Conservation (phyloP, 441 rosid genomes). For the Eruca vesicaria region DNA sequence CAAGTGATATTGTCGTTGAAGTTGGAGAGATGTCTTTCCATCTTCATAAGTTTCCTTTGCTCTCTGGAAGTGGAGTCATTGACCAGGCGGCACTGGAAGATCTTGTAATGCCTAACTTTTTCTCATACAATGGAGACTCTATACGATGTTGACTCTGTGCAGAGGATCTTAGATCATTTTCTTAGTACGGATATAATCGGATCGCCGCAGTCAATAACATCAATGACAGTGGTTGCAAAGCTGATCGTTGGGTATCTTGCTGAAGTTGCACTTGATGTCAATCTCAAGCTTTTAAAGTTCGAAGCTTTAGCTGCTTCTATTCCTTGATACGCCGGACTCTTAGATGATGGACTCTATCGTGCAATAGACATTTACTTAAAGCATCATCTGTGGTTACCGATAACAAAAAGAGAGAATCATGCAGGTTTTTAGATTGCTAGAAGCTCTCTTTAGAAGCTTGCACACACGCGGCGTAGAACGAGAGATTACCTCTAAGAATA, state of each 20-base stretch:
- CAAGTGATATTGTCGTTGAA: no score
- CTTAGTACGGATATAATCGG: constrained; percentile 79
- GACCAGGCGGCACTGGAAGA: constrained; percentile 92
- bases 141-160: constrained; percentile 89
- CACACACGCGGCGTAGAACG: constrained; percentile 96
- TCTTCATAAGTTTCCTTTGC: constrained; percentile 98
- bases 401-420: constrained; percentile 83
- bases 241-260: no score
- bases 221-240: constrained; percentile 84
- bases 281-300: constrained; percentile 88
- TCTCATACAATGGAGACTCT: constrained; percentile 92
- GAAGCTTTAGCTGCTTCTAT: constrained; percentile 87
- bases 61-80: constrained; percentile 89
- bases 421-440: constrained; percentile 90
- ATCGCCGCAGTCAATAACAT: constrained; percentile 73
- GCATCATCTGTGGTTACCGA: constrained; percentile 94
- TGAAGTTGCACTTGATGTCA: constrained; percentile 94
- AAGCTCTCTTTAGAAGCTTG: constrained; percentile 97
- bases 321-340: constrained; percentile 85
- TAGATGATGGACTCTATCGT: no score
- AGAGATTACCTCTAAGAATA: constrained; percentile 84
- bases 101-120: no score
- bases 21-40: no score
- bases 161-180: constrained; percentile 82
- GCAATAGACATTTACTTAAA: constrained; percentile 90